Evolutionary conservation across 2,329 filamentous ascomycete species (phyloP).

Genomic region (Fusarium xyrophilum): DNA sequence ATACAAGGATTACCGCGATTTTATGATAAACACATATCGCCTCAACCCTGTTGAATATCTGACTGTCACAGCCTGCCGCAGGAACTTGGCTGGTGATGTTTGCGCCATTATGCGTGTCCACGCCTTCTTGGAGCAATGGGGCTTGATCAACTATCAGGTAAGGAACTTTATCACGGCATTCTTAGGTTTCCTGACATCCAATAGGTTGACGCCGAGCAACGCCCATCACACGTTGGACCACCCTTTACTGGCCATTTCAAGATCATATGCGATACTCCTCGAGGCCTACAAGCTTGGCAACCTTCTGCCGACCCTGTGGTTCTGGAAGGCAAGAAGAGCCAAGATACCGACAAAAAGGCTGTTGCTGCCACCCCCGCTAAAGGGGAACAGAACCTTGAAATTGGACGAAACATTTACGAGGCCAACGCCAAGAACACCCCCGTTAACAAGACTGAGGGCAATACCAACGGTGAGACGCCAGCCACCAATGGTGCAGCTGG

Average conservation of each 20-base stretch:
- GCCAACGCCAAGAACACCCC: conserved; percentile 79
- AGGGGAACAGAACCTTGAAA: conserved; percentile 86
- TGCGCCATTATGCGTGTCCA: conserved; percentile 99
- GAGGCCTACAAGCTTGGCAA: conserved; percentile 94
- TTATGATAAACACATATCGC: conserved; percentile 99
- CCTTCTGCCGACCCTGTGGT: conserved; percentile 79
- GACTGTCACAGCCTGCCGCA: conserved; percentile 92
- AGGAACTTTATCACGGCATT: background rate
- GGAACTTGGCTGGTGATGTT: conserved; percentile 95
- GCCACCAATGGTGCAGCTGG: conserved; percentile 69
- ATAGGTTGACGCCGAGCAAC: conserved; percentile 93
- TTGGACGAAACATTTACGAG: conserved; percentile 95
- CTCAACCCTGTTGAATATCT: conserved; percentile 95
- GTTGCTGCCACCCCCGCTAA: conserved; percentile 71
- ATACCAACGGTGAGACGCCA: conserved; percentile 77
- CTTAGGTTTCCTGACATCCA: conserved; percentile 41
- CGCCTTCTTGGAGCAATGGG: conserved; percentile 98
- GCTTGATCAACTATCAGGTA: conserved; percentile 98
- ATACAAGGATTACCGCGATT: conserved; percentile 99
- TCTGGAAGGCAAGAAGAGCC: conserved; percentile 64
- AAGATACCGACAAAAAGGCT: conserved; percentile 77
- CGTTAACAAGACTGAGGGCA: conserved; percentile 72
- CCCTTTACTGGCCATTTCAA: conserved; percentile 98
- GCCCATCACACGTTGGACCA: conserved; percentile 92
- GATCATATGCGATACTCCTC: conserved; percentile 92